Evolutionary conservation across 176 grass and related monocot species (phyloP).

Genomic region (Musa schizocarpa): DNA sequence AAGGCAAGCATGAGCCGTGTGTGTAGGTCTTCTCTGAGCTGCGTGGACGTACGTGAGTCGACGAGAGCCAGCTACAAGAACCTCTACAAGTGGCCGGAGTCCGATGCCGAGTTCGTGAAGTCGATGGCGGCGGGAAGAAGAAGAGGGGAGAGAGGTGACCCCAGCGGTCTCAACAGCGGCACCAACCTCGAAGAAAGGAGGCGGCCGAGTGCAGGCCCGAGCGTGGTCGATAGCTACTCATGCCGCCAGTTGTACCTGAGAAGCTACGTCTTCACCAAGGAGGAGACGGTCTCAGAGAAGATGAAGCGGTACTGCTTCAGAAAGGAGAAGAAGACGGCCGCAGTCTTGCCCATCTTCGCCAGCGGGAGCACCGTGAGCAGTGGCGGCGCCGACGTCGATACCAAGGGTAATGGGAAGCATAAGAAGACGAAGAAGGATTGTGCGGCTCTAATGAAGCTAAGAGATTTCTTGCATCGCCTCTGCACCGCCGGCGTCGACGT

Average conservation of each 20-base stretch:
- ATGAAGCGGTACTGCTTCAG: constrained; percentile 51
- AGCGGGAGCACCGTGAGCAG: constrained; percentile 7
- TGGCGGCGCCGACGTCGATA: constrained; percentile 23
- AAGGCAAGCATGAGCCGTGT: constrained; percentile 38
- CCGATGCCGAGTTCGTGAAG: constrained; percentile 84
- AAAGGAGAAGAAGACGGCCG: constrained; percentile 44
- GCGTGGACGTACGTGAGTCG: constrained; percentile 49
- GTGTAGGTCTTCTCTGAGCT: constrained; percentile 48
- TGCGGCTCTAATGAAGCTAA: constrained; percentile 32
- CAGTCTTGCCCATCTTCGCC: constrained; percentile 40
- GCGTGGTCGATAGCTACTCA: constrained; percentile 86
- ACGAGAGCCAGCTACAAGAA: constrained; percentile 65
- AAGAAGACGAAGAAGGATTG: constrained; percentile 21
- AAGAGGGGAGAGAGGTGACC: too few relatives aligned
- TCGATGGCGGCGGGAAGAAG: constrained; percentile 21
- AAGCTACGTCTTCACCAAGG: constrained; percentile 93
- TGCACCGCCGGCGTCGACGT: constrained; percentile 65
- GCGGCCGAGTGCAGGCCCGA: not conserved
- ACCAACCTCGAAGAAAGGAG: constrained; percentile 11
- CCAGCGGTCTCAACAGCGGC: not conserved
- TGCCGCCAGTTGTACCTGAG: constrained; percentile 92
- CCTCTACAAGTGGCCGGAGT: constrained; percentile 97
- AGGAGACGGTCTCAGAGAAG: constrained; percentile 74
- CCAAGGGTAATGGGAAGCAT: constrained; percentile 10
- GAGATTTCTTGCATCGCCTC: constrained; percentile 49